phyloP scores from a whole-genome alignment of 805 yeast genomes.

The Yamadazyma kitorensis region DNA sequence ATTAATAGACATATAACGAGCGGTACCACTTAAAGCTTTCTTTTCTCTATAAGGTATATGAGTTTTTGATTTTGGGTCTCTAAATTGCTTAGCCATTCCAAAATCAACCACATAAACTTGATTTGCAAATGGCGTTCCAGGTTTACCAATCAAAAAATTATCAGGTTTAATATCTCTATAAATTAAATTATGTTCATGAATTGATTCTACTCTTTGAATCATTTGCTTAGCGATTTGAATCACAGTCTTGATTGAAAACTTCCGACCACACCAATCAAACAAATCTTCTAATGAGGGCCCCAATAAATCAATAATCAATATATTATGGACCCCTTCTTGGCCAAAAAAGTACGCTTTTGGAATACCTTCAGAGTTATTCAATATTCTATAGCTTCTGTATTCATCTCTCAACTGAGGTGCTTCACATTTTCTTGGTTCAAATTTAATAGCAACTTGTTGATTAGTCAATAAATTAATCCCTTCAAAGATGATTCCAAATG shows the following conservation, averaged over 20 bases:
- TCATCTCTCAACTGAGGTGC: slow-evolving; percentile 85
- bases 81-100: slow-evolving; percentile 84
- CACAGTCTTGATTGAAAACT: slow-evolving; percentile 68
- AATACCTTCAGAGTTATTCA: slow-evolving; percentile 66
- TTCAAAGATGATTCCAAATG: slow-evolving; percentile 82
- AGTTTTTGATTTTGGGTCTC: slow-evolving; percentile 76
- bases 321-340: slow-evolving; percentile 79
- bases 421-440: slow-evolving; percentile 76
- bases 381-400: slow-evolving; percentile 70
- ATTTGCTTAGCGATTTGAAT: slow-evolving; percentile 75
- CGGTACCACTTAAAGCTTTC: slow-evolving; percentile 80
- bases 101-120: slow-evolving; percentile 73
- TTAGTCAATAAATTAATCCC: slow-evolving; percentile 71
- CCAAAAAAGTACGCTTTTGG: slow-evolving; percentile 86
- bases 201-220: slow-evolving; percentile 68
- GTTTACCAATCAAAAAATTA: slow-evolving; percentile 70
- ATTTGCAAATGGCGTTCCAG: slow-evolving; percentile 59
- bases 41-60: slow-evolving; percentile 82
- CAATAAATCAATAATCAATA: slow-evolving; percentile 69
- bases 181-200: slow-evolving; percentile 73
- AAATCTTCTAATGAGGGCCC: slow-evolving; percentile 82
- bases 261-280: slow-evolving; percentile 85
- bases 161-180: slow-evolving; percentile 85
- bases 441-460: slow-evolving; percentile 69
- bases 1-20: slow-evolving; percentile 83